A percentile compares a stretch with the other conserved stretches of the same genome.
Evolutionary conservation across 2,329 filamentous ascomycete genomes (phyloP).

Genomic region (Hypoxylon sp.): DNA sequence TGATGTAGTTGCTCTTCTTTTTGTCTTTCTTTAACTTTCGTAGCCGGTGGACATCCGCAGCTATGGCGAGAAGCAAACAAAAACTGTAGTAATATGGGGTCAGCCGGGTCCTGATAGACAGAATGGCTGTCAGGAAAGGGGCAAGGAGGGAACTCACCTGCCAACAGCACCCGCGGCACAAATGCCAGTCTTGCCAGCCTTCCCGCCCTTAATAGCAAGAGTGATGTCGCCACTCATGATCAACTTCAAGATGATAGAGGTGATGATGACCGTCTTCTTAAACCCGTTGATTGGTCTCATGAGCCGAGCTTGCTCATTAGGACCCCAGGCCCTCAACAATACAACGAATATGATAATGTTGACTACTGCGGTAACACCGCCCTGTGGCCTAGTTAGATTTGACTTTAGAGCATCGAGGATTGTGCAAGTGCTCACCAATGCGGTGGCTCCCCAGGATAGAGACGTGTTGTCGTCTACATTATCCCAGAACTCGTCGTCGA

Average conservation of each 20-base stretch:
- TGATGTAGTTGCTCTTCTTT: constrained; percentile 18
- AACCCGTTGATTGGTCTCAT: background rate
- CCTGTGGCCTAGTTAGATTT: constrained; percentile 23
- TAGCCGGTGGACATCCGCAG: constrained; percentile 18
- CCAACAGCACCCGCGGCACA: constrained; percentile 12
- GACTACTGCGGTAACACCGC: constrained; percentile 10
- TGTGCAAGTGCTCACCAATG: constrained; percentile 18
- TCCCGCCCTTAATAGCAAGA: constrained; percentile 20
- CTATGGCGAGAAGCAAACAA: constrained; percentile 16
- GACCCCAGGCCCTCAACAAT: constrained; percentile 7
- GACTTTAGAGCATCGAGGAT: background rate
- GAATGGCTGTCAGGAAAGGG: background rate
- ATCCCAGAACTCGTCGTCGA: constrained; percentile 24
- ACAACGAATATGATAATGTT: constrained; percentile 22
- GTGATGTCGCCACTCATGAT: constrained; percentile 20
- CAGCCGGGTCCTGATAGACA: background rate
- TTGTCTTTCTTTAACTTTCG: constrained; percentile 8
- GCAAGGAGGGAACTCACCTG: constrained; percentile 13
- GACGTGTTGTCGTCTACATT: constrained; percentile 2
- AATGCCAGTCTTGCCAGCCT: background rate
- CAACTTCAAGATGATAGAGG: constrained; percentile 6
- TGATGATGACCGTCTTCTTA: constrained; percentile 15
- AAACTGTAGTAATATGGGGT: constrained; percentile 5
- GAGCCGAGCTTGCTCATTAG: background rate
- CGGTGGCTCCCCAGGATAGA: constrained; percentile 17